Evolutionary conservation across 768 basidiomycete genomes (phyloP), one percentile per base, ranked within the genome.

Genomic region (Hemileccinum rubropunctum): DNA sequence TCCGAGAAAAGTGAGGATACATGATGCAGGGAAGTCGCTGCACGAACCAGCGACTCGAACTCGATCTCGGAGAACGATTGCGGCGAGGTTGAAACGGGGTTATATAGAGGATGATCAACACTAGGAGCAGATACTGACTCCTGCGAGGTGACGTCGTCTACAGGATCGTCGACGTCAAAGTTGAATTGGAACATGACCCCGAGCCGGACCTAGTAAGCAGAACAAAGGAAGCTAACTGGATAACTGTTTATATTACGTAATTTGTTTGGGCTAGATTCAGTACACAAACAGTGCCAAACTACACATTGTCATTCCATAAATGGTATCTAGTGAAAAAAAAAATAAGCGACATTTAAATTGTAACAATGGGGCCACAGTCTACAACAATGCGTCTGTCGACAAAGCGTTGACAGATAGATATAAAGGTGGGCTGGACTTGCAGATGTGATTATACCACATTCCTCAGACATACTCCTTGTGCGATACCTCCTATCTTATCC

Each of bases 91-190:
- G 30, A 35, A 38, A 35, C 6, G 26, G 38, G 11, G 21, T 48
- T 14, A 42, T 46, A 48, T 28, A n/a, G 30, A 44, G 46, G 44
- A 38, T 51, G 54, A 45, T 53, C 51, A 32, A 48, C 52, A 20
- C 41, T 21, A 14, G 41, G 21, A n/a, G n/a, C n/a, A n/a, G n/a
- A n/a, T n/a, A n/a, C n/a, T n/a, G 42, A 43, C 12, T 43, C 37
- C 14, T 37, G 51, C 56, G 43, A 55, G 51, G 45, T 41, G 46
- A 62, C 53, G 33, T 66, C 60, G 28, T 65, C 54, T 51, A 74
- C 70, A 12, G 45, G 56, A 51, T 87, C 62, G 53, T 83, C 76
- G 56, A 87, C 53, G 50, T 82, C 75, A 58, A 90, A 91, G 60
- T 84, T 54, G 67, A 78, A 63, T 50, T 74, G 38, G 65, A 76